These are phyloP conservation scores for Mortierella sp. DNA, from an alignment of 371 early-diverging fungal genomes.

Conservation along the genomic window DNA sequence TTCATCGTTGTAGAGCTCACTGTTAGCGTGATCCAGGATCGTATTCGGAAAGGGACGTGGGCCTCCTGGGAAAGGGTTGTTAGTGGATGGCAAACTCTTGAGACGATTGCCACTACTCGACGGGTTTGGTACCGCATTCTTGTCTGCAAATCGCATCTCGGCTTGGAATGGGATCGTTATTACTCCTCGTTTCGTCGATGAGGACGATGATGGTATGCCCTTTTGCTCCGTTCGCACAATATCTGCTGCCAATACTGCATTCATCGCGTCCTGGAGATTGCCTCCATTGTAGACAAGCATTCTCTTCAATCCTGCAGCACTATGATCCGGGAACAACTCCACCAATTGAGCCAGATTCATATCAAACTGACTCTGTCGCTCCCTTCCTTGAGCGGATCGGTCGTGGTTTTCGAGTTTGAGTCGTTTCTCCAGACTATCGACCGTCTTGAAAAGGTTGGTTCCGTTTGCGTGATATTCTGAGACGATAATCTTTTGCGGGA, in stretches of 20 bases:
- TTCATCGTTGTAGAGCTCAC: conserved; percentile 62
- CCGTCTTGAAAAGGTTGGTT: conserved; percentile 38
- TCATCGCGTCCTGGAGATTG: conserved; percentile 57
- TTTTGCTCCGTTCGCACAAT: conserved; percentile 44
- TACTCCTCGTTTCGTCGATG: conserved; percentile 28
- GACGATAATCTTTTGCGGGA: conserved; percentile 39
- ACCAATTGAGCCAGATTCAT: conserved; percentile 50
- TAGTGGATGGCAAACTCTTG: conserved; percentile 45
- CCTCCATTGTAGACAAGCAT: conserved; percentile 59
- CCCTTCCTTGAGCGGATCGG: conserved; percentile 12
- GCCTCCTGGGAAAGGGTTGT: conserved; percentile 40
- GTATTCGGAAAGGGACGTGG: conserved; percentile 33
- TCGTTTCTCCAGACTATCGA: conserved; percentile 40
- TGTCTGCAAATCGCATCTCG: conserved; percentile 25
- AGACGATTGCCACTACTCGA: conserved; percentile 48
- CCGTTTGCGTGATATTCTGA: conserved; percentile 47
- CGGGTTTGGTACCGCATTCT: conserved; percentile 1
- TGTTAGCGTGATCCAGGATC: conserved; percentile 51
- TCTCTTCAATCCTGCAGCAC: conserved; percentile 53
- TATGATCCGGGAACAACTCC: conserved; percentile 59
- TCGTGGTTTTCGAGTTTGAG: conserved; percentile 22
- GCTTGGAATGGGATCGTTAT: conserved; percentile 26
- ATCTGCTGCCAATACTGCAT: conserved; percentile 57
- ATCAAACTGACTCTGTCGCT: conserved; percentile 43
- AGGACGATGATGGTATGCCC: background rate